These are phyloP conservation scores for Talaromyces sp. DNA, from an alignment of 2,329 filamentous ascomycete genomes.

Conservation along the genomic window DNA sequence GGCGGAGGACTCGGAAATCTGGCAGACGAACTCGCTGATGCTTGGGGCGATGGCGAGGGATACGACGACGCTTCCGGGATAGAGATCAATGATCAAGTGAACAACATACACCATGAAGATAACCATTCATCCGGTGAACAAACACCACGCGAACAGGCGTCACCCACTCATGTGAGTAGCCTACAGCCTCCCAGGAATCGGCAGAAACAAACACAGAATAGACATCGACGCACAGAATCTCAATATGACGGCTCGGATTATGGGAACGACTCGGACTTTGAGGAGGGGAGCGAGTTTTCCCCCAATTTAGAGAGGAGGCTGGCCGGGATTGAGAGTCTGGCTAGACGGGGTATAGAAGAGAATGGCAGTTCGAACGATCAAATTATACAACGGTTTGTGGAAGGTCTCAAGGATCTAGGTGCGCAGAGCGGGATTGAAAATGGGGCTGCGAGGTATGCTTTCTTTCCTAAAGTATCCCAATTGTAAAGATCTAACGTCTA, in stretches of 20 bases:
- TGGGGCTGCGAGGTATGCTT: slow-evolving; percentile 51
- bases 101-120: slow-evolving; percentile 28
- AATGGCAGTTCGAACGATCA: slow-evolving; percentile 51
- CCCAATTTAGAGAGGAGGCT: slow-evolving; percentile 54
- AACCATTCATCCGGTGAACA: slow-evolving; percentile 28
- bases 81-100: slow-evolving; percentile 28
- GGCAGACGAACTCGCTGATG: slow-evolving; percentile 61
- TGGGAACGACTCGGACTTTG: slow-evolving; percentile 54
- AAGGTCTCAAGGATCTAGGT: slow-evolving; percentile 51
- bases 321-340: slow-evolving; percentile 54
- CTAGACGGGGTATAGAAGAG: slow-evolving; percentile 51
- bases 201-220: slow-evolving; percentile 32
- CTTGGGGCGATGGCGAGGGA: slow-evolving; percentile 53
- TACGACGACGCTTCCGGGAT: slow-evolving; percentile 42
- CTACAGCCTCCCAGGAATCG: slow-evolving; percentile 40
- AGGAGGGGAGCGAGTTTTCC: slow-evolving; percentile 51
- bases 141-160: slow-evolving; percentile 25
- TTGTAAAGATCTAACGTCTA: not conserved
- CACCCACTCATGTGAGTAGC: slow-evolving; percentile 4
- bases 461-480: not conserved
- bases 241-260: slow-evolving; percentile 58
- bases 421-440: slow-evolving; percentile 56
- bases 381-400: slow-evolving; percentile 51
- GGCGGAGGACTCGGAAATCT: slow-evolving; percentile 56
- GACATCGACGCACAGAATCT: slow-evolving; percentile 41